Evolutionary conservation across 2,329 filamentous ascomycete species (phyloP).

Genomic region (Sporothrix brunneoviolacea): DNA sequence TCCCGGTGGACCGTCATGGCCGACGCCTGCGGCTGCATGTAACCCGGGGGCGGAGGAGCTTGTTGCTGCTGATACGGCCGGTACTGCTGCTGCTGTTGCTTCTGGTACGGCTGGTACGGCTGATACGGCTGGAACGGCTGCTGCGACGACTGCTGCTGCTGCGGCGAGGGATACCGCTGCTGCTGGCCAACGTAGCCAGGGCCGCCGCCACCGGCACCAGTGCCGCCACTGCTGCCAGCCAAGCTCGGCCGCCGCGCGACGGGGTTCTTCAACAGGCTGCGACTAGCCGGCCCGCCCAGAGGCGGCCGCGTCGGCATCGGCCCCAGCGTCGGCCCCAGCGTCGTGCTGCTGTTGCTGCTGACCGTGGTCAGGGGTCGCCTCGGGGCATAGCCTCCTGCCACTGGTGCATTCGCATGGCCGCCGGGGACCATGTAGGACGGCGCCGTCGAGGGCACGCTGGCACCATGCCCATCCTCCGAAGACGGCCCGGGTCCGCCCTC

Average conservation of each 20-base stretch:
- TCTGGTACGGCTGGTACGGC: neutral
- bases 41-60: neutral
- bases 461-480: too few species aligned
- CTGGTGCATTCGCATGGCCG: neutral
- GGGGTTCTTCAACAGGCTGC: conserved; percentile 12
- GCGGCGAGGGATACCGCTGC: neutral
- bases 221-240: neutral
- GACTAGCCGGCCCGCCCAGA: conserved; percentile 10
- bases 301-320: conserved; percentile 11
- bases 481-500: too few species aligned
- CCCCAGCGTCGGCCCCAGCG: neutral
- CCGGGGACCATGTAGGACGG: too few species aligned
- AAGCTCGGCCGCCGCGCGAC: neutral
- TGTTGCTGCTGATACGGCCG: neutral
- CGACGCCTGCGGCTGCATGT: conserved; percentile 1
- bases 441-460: too few species aligned
- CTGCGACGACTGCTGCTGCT: neutral
- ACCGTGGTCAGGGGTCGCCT: neutral
- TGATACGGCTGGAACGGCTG: conserved; percentile 2
- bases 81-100: neutral
- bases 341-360: conserved; percentile 4
- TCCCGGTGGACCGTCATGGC: conserved; percentile 9
- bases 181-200: neutral
- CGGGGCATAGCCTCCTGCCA: neutral
- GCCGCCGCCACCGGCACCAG: neutral